Conservation (phyloP, 2,329 filamentous ascomycete genomes). For the Sporothrix euskadiensis region DNA sequence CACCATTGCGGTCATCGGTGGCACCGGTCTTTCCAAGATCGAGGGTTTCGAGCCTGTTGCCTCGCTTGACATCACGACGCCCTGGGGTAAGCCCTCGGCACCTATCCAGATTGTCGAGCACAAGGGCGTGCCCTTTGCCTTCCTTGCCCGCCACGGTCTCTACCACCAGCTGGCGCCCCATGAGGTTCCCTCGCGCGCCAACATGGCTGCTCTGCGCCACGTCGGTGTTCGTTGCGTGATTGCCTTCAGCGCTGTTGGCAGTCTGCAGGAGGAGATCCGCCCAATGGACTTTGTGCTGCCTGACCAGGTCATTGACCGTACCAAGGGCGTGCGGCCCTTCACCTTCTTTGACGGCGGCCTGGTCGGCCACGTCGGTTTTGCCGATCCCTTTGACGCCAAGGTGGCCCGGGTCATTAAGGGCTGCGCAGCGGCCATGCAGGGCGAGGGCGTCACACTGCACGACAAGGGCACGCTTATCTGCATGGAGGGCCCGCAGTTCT, state of each 20-base stretch:
- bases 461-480: slow-evolving; percentile 82
- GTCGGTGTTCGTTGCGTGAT: slow-evolving; percentile 89
- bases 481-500: slow-evolving; percentile 99
- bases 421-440: slow-evolving; percentile 74
- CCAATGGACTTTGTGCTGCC: slow-evolving; percentile 96
- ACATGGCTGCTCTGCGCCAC: slow-evolving; percentile 93
- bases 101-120: slow-evolving; percentile 87
- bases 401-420: slow-evolving; percentile 74
- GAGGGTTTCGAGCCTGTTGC: slow-evolving; percentile 85
- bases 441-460: slow-evolving; percentile 82
- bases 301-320: slow-evolving; percentile 95
- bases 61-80: slow-evolving; percentile 72
- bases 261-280: slow-evolving; percentile 86
- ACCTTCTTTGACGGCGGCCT: slow-evolving; percentile 94
- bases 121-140: slow-evolving; percentile 78
- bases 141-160: slow-evolving; percentile 87
- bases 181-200: slow-evolving; percentile 91
- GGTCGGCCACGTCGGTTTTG: slow-evolving; percentile 92
- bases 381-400: slow-evolving; percentile 84
- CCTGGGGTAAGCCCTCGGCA: slow-evolving; percentile 79
- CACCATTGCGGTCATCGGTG: slow-evolving; percentile 82
- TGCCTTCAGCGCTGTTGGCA: slow-evolving; percentile 93
- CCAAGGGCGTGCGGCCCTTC: slow-evolving; percentile 89
- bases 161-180: slow-evolving; percentile 90
- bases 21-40: slow-evolving; percentile 86